Evolutionary conservation across 441 rosid genomes (phyloP), one percentile per base, ranked within the genome.

Genomic region (Erodium texanum): DNA sequence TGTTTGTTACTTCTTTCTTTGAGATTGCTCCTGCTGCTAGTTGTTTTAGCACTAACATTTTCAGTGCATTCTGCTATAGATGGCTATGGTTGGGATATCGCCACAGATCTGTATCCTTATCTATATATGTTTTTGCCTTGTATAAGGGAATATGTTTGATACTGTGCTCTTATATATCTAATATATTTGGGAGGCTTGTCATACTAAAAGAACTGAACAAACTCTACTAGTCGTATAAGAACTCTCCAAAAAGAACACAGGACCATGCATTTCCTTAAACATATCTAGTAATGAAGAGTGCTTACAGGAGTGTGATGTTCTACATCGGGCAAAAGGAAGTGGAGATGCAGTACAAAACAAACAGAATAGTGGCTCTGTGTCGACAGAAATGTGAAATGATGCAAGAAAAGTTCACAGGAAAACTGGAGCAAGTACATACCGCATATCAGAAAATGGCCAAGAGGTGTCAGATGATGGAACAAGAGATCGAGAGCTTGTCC

Each of bases 261-360:
- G 59, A 22, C 69, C 66, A 2, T 66, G 73, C 58, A 19, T 67
- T 62, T 79, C 82, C 95, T 87, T 84, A 66, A 79, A 65, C 69
- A 66, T 73, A 69, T 66, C 20, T 66, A 94, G 96, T 87, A 80
- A 89, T 94, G 99, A 94, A 88, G 86, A 87, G 90, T 82, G 85
- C 96, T 76, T 89, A 92, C 73, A 84, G 88, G 81, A 86, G 97
- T 68, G 89, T 92, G 72, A 89, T 88, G 97, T 94, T 94, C 76
- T 89, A 81, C 78, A 78, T 81, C 45, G 82, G 92, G 68, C 97
- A 94, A 86, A 87, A 84, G 77, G 99, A 94, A 74, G 65, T 92
- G 71, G 97, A 94, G 85, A 88, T 89, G 97, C 97, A 94, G 77
- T 91, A 67, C 82, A 92, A 86, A 84, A 84, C 87, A 93, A 88